These are phyloP conservation scores for Ilyonectria mors-panacis DNA, from an alignment of 2,329 filamentous ascomycete species.

Conservation along the genomic window DNA sequence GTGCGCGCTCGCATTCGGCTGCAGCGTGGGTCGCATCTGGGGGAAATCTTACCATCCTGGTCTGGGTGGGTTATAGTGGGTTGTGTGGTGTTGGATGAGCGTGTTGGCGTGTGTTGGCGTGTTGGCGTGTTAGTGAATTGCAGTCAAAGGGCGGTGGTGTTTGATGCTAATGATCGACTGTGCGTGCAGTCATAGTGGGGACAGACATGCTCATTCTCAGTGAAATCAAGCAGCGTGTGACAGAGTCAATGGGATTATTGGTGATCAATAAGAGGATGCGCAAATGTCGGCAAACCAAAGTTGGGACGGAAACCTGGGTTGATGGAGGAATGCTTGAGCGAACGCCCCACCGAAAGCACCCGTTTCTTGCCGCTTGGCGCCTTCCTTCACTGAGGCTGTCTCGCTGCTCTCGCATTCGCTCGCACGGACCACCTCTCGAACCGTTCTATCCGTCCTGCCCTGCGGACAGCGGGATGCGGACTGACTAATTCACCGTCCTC, in stretches of 20 bases:
- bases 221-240: neutral
- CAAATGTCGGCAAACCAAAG: neutral
- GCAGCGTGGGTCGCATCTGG: neutral
- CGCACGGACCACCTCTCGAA: conserved; percentile 23
- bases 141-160: neutral
- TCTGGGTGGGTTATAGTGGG: neutral
- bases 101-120: neutral
- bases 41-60: neutral
- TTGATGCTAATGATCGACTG: neutral
- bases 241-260: neutral
- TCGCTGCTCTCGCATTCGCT: conserved; percentile 30
- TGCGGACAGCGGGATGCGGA: neutral
- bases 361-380: neutral
- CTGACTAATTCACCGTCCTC: conserved; percentile 15
- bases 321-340: neutral
- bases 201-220: neutral
- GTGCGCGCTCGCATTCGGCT: conserved; percentile 15
- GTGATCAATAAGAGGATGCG: neutral
- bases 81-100: neutral
- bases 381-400: neutral
- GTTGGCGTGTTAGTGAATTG: neutral
- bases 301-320: neutral
- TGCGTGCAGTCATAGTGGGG: too few species aligned
- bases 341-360: neutral
- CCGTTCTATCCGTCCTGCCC: neutral